Conservation (phyloP, 768 basidiomycete genomes). For the Podaxis sp. region DNA sequence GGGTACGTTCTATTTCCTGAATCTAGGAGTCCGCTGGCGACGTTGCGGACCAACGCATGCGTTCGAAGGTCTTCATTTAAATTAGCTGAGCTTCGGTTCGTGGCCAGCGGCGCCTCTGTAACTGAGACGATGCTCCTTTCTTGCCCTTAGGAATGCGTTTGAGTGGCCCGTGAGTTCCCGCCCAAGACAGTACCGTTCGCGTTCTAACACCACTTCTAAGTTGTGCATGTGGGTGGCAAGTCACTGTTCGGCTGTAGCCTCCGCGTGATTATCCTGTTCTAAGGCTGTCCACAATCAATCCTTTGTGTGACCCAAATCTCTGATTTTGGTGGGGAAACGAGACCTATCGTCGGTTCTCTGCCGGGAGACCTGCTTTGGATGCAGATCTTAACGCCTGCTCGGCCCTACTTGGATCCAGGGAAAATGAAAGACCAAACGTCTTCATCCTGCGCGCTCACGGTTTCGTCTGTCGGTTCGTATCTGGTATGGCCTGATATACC, state of each 20-base stretch:
- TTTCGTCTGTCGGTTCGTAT: background rate
- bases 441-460: background rate
- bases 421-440: background rate
- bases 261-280: background rate
- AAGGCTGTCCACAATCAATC: background rate
- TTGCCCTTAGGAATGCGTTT: background rate
- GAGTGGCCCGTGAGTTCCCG: background rate
- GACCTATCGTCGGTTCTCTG: background rate
- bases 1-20: background rate
- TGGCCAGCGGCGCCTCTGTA: background rate
- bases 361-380: background rate
- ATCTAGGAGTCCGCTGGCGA: background rate
- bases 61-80: background rate
- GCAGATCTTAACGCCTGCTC: background rate
- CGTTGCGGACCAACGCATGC: background rate
- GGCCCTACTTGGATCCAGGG: background rate
- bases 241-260: background rate
- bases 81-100: background rate
- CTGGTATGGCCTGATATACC: no score
- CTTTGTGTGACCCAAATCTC: background rate
- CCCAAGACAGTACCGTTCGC: background rate
- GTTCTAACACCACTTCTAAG: background rate
- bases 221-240: background rate
- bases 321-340: background rate
- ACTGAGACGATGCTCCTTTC: background rate